Base-by-base conservation (phyloP, 805 yeast species). In the Saturnispora diversa region DNA sequence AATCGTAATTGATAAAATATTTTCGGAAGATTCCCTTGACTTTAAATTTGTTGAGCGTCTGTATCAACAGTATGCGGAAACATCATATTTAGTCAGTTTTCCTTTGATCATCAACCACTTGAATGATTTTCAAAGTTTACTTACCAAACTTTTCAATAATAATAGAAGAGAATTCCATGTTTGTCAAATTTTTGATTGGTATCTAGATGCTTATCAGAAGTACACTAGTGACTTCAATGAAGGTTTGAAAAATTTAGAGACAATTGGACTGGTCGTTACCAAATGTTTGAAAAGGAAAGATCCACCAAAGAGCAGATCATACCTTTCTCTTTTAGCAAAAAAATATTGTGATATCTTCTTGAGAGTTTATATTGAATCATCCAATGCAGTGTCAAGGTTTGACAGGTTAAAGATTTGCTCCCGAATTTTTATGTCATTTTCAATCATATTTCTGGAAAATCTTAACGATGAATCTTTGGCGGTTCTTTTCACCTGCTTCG, bases 71-170 rank as follows among this genome's bases (percentile, higher is more conserved):
- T 31, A 36, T 10, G 31, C 37, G 5, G 13, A 37, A 9, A 42
- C 48, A n/a, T 49, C 53, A 16, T 38, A 49, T 7, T 6, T 35
- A 3, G 30, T 48, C 5, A 37, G 66, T 9, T 49, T 59, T 34
- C 65, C 62, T 17, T 43, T 48, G 3, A 49, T 64, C 0, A 25
- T 58, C 19, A 29, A 45, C 0, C 63, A 64, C 33, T 30, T 66
- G n/a, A 44, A 44, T 17, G 50, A 49, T 6, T 57, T 60, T 39
- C 48, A 58, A n/a, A 44, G 52, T 12, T 26, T 35, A 13, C 24
- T 37, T 5, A n/a, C 20, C 2, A 15, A 29, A 17, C 5, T 32
- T 5, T 17, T 43, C 6, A 26, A 25, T 2, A 21, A 34, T 16
- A 34, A 15, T 2, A 16, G 10, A n/a, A 39, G 34, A 17, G 29